Percentiles rank a stretch among this genome's conserved stretches.
Evolutionary conservation across 148 eudicot species (phyloP).

Genomic region (Fagopyrum esculentum): DNA sequence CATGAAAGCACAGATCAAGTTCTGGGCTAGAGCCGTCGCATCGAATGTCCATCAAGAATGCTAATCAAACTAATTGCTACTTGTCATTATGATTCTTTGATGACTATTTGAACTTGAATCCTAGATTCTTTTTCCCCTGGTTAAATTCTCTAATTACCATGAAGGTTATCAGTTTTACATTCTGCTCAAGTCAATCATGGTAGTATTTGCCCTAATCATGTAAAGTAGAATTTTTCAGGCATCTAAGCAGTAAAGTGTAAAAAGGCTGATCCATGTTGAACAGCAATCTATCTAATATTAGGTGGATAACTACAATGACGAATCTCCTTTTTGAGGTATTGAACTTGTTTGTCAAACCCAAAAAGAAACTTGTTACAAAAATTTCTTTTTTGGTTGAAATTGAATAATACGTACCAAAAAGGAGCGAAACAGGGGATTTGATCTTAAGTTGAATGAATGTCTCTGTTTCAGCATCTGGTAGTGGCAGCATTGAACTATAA

Average conservation of each 20-base stretch:
- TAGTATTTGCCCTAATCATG: neutral
- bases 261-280: neutral
- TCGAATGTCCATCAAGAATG: conserved; percentile 63
- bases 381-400: neutral
- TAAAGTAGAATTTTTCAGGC: neutral
- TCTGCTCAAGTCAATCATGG: neutral
- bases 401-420: neutral
- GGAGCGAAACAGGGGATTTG: neutral
- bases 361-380: neutral
- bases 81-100: neutral
- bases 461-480: too few relatives aligned
- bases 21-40: conserved; percentile 91
- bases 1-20: conserved; percentile 75
- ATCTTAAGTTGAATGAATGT: neutral
- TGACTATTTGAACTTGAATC: neutral
- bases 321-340: neutral
- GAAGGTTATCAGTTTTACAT: neutral
- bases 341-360: neutral
- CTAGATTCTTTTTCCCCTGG: neutral
- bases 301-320: neutral
- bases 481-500: too few relatives aligned
- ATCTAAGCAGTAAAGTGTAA: neutral
- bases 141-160: neutral
- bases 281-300: neutral
- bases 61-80: conserved; percentile 17